Evolutionary conservation across 2,329 filamentous ascomycete genomes (phyloP), one percentile per base, ranked within the genome.

Genomic region (Diplodia sapinea): DNA sequence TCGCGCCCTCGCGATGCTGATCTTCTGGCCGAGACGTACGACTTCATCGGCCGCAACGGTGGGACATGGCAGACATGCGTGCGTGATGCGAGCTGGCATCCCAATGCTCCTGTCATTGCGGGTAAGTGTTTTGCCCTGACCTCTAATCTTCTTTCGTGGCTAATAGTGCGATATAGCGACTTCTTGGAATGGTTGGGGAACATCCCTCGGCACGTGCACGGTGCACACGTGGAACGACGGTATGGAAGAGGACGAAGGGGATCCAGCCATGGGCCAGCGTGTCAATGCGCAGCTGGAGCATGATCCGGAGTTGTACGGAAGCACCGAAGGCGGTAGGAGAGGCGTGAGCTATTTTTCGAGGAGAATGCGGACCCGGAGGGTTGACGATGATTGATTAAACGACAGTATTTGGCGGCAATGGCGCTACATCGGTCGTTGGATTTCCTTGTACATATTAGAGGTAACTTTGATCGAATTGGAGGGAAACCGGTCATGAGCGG

Each of bases 51-150:
- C 33, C 83, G 86, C n/a, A 85, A 86, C 36, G 79, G 83, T 33
- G 81, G 82, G 0, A 80, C 82, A 11, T 94, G 91, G 91, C 86
- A 86, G 70, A 93, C 92, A 0, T 92, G 92, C 71, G 92, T 97
- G 23, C 85, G 94, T 40, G 94, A 97, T 82, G 92, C 91, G 26
- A 93, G 90, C 74, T 97, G 94, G 94, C 93, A 96, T 80, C 94
- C 94, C 0, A 90, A 85, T 71, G 92, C 91, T 1, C 93, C 93
- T 0, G 84, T 96, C 50, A 83, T 97, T 70, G 93, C 88, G 72
- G 86, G 85, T 87, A 80, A 76, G 83, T 79, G 0, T 6, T 12
- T 0, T 29, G 29, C 23, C 11, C 13, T 9, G 23, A 9, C 26
- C 20, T 9, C 26, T 23, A 29, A 29, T 65, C 17, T 43, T 47